phyloP scores from a whole-genome alignment of 306 rosid genomes.

The Vigna angularis region DNA sequence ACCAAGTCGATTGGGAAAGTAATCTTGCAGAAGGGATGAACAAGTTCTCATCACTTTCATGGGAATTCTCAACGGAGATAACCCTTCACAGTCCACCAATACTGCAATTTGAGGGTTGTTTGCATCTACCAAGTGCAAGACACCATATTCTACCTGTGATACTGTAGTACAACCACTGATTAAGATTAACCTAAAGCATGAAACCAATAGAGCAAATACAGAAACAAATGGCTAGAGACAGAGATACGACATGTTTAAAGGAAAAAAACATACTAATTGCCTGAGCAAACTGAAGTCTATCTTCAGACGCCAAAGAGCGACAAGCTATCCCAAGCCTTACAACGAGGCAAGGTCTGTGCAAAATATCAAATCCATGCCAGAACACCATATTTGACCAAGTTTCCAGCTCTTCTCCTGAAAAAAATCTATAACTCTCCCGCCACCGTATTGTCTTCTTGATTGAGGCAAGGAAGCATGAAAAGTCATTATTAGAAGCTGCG shows the following conservation, averaged over 20 bases:
- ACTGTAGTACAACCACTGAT: constrained; percentile 65
- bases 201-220: constrained; percentile 9
- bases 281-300: constrained; percentile 80
- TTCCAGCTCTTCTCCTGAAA: constrained; percentile 77
- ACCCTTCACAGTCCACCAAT: constrained; percentile 93
- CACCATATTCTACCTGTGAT: constrained; percentile 92
- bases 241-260: not conserved
- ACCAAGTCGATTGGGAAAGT: constrained; percentile 95
- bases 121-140: constrained; percentile 69
- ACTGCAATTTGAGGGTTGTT: constrained; percentile 81
- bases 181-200: constrained; percentile 38
- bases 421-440: constrained; percentile 77
- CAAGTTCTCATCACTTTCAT: constrained; percentile 86
- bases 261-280: constrained; percentile 72
- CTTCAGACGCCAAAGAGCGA: constrained; percentile 61
- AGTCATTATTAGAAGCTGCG: constrained; percentile 70
- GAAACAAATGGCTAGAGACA: too few relatives aligned
- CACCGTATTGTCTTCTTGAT: constrained; percentile 85
- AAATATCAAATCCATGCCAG: constrained; percentile 84
- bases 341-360: constrained; percentile 75
- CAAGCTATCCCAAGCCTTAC: constrained; percentile 86
- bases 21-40: constrained; percentile 90
- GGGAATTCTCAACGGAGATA: constrained; percentile 87
- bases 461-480: constrained; percentile 67
- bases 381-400: constrained; percentile 82